Evolutionary conservation across 768 basidiomycete species (phyloP), one percentile per base, ranked within the genome.

Genomic region (Jaapia argillacea): DNA sequence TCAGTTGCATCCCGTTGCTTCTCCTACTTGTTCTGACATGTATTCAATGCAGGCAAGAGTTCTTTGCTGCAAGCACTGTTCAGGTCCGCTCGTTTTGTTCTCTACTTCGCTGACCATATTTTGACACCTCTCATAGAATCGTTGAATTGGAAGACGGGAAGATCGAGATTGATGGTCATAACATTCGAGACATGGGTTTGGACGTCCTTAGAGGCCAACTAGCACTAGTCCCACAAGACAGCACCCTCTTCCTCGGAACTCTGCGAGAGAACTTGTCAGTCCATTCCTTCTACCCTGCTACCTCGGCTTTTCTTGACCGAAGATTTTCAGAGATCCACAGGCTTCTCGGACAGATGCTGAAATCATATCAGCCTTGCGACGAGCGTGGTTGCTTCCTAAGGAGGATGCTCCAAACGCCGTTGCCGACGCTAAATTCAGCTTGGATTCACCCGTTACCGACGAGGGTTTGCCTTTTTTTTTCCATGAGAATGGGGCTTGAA

Each of bases 151-250:
- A 67, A 27, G 55, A 60, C 0, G 85, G 87, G 0, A 56, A 54
- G 18, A 78, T 89, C 44, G 59, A 65, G 28, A 74, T 81, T 37
- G 79, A 82, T 48, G 74, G 72, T 2, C 54, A 58, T 23, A 68
- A 84, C 51, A 77, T 74, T 47, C 58, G 57, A 18, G 55, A 63
- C 12, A 63, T 85, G 21, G 79, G 78, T 0, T 63, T 85, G 5
- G 70, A 75, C 45, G 66, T 54, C 13, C 63, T 82, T 1, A 68
- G 80, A 4, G 58, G 60, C 20, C 64, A 71, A 14, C 57, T 85
- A 3, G 75, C 81, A 3, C 69, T 85, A 31, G 81, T 87, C 10
- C 85, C 83, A 1, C 85, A 84, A 58, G 77, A 81, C 36, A 66
- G 63, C 14, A 67, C 71, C 14, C 55, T 79, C n/a, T 81, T 77